These are phyloP conservation scores for Phytophthora europaea DNA, from an alignment of 352 stramenopile species.

Conservation along the genomic window DNA sequence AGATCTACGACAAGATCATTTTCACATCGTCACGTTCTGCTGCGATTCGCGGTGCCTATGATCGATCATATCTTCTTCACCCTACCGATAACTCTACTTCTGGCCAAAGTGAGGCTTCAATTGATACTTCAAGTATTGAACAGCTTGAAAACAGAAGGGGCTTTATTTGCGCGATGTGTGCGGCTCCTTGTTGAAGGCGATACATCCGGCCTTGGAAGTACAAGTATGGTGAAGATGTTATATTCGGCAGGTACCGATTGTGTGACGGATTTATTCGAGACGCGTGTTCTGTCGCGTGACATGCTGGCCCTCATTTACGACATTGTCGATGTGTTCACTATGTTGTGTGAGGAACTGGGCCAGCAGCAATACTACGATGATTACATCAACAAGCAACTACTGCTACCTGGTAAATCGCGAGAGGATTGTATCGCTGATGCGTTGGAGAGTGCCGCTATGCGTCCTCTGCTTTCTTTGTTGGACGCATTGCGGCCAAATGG, in stretches of 20 bases:
- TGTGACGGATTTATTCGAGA: background rate
- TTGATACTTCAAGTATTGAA: background rate
- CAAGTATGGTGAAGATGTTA: background rate
- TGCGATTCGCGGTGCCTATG: background rate
- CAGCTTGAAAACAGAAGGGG: background rate
- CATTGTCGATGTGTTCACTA: background rate
- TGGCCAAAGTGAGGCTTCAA: too few relatives aligned
- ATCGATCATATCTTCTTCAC: background rate
- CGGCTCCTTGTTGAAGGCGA: background rate
- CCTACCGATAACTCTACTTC: background rate
- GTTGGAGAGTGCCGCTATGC: background rate
- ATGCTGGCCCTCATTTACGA: background rate
- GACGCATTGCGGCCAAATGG: background rate
- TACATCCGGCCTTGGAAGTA: background rate
- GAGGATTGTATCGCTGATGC: background rate
- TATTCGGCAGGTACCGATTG: background rate
- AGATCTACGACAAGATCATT: background rate
- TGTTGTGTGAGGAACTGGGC: background rate
- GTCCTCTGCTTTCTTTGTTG: background rate
- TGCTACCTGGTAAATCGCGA: background rate
- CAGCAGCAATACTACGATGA: constrained; percentile 1
- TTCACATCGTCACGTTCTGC: background rate
- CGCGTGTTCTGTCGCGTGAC: background rate
- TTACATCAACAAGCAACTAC: background rate
- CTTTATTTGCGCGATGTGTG: background rate